These are phyloP conservation scores for Penicillium angulare DNA, from an alignment of 495 filamentous ascomycete species.

Conservation along the genomic window DNA sequence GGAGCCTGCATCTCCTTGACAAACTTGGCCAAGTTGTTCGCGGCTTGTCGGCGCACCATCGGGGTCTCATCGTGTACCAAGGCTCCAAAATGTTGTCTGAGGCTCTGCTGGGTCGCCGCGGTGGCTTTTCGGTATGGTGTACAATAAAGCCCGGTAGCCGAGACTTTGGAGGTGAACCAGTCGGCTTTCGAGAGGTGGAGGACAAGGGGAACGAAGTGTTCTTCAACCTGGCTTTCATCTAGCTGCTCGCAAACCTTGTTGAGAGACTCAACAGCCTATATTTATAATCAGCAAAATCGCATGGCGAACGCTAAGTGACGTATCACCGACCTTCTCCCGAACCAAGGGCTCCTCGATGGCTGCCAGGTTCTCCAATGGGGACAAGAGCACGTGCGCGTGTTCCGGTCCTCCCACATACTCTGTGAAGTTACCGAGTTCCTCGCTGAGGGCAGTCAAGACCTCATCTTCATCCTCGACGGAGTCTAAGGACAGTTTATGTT, in stretches of 20 bases:
- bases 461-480: slow-evolving; percentile 99
- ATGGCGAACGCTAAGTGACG: slow-evolving; percentile 1
- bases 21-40: slow-evolving; percentile 95
- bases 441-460: slow-evolving; percentile 92
- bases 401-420: slow-evolving; percentile 96
- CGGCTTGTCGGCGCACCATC: slow-evolving; percentile 95
- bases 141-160: slow-evolving; percentile 91
- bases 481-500: slow-evolving; percentile 56
- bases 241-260: slow-evolving; percentile 97
- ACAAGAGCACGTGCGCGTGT: slow-evolving; percentile 92
- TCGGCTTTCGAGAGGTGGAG: slow-evolving; percentile 97
- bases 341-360: slow-evolving; percentile 98
- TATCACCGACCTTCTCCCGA: slow-evolving; percentile 81
- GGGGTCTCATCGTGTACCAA: slow-evolving; percentile 98
- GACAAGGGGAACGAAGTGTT: slow-evolving; percentile 91
- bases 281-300: slow-evolving; percentile 18
- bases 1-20: slow-evolving; percentile 90
- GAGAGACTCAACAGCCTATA: slow-evolving; percentile 91
- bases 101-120: slow-evolving; percentile 76
- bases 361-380: slow-evolving; percentile 94
- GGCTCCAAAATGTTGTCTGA: slow-evolving; percentile 85
- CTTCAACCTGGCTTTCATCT: slow-evolving; percentile 87
- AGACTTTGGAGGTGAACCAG: slow-evolving; percentile 99
- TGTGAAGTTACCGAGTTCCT: slow-evolving; percentile 92
- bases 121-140: slow-evolving; percentile 88